A percentile compares a stretch with the other conserved stretches of the same genome.
phyloP scores from a whole-genome alignment of 148 eudicot genomes.

The Fallopia convolvulus region DNA sequence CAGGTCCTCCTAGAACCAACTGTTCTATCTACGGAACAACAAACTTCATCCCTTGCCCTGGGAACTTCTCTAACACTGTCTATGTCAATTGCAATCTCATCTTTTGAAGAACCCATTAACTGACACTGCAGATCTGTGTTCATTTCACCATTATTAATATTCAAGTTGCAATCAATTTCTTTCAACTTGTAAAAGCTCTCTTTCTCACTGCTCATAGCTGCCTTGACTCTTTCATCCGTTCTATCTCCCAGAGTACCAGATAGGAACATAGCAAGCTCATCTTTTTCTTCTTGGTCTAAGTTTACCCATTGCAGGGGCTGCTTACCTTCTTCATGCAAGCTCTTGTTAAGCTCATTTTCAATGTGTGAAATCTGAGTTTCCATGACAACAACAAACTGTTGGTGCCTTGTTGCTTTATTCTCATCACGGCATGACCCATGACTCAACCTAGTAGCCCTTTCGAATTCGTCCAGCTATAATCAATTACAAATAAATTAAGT shows the following conservation, averaged over 20 bases:
- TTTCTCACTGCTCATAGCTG: constrained; percentile 11
- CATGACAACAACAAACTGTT: constrained; percentile 67
- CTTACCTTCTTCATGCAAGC: constrained; percentile 44
- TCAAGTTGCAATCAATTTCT: constrained; percentile 17
- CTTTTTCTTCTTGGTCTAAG: constrained; percentile 75
- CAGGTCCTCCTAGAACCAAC: constrained; percentile 40
- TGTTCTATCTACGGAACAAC: constrained; percentile 32
- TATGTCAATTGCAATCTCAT: constrained; percentile 25
- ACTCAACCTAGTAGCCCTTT: constrained; percentile 62
- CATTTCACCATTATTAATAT: constrained; percentile 18
- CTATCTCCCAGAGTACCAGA: constrained; percentile 32
- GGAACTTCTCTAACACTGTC: constrained; percentile 22
- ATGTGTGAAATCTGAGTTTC: constrained; percentile 62
- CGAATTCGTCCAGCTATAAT: constrained; percentile 84
- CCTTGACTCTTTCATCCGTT: constrained; percentile 17
- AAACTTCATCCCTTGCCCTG: constrained; percentile 27
- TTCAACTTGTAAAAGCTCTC: constrained; percentile 18
- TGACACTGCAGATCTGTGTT: constrained; percentile 15
- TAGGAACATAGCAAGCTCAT: constrained; percentile 80
- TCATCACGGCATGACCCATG: constrained; percentile 56
- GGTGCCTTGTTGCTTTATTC: constrained; percentile 50
- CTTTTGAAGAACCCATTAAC: constrained; percentile 16
- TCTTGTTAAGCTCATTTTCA: constrained; percentile 51
- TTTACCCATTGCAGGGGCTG: constrained; percentile 69
- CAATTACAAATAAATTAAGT: neutral